Base-by-base conservation (phyloP, 1,139 yeast genomes). In the Kurtzmaniella natalensis region DNA sequence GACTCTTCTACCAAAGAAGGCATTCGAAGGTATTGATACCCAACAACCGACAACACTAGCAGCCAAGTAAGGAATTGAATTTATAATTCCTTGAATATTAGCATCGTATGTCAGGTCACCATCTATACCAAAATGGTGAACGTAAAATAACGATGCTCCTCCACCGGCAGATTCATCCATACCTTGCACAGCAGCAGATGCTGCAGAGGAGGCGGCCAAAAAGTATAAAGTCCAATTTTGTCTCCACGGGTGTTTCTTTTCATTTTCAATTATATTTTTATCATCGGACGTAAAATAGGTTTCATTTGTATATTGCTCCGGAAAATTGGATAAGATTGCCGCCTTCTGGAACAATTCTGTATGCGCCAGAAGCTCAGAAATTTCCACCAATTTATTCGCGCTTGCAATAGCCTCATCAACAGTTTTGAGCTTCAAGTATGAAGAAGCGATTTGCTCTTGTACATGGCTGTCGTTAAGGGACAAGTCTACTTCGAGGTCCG, bases 181-280 rank as follows among this genome's bases (percentile, higher is more conserved):
- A 49, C 95, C 95, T 56, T 85, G 94, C 25, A 87, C 88, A 5
- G 88, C 84, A 13, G 95, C 95, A 36, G 92, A 87, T 78, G 85
- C 74, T 5, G 94, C 40, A 10, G 40, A 37, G 7, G 36, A 25
- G 9, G 19, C 9, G 5, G 28, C 28, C 11, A 25, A 25, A 25
- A 25, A 25, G 11, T 25, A 25, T 9, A 25, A 13, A 16, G 19
- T 25, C 28, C 28, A 25, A 18, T 25, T 25, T 18, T 25, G 28
- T 5, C 16, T 4, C 28, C 28, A 25, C 9, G 28, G 28, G 11
- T 25, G 28, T 8, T 16, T 16, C 16, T 11, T 16, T 16, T 25
- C 28, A 25, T n/a, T 6, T 25, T 25, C 28, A 21, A 21, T 21
- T 5, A 6, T n/a, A 21, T n/a, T 11, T 21, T 21, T n/a, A 5